These are phyloP conservation scores for Tulasnella sp. DNA, from an alignment of 768 basidiomycete species.

Conservation along the genomic window DNA sequence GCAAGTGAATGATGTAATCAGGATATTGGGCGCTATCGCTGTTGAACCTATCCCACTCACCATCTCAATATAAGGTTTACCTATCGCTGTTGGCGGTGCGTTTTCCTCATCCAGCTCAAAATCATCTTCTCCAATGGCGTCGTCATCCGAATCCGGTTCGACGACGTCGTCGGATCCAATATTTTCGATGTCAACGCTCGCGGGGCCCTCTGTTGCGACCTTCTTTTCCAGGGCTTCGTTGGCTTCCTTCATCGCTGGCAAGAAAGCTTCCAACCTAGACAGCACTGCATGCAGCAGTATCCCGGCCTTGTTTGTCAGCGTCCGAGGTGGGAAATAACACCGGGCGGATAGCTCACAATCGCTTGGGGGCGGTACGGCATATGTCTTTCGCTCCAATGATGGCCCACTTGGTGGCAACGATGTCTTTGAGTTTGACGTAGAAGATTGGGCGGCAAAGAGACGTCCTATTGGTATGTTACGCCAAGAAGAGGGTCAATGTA, in stretches of 20 bases:
- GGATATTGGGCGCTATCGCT: not conserved
- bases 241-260: constrained; percentile 16
- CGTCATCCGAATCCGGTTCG: constrained; percentile 3
- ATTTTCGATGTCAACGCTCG: constrained; percentile 18
- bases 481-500: not conserved
- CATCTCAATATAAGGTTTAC: constrained; percentile 6
- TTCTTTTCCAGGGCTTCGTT: constrained; percentile 14
- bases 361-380: not conserved
- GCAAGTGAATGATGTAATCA: not conserved
- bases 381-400: not conserved
- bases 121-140: constrained; percentile 1
- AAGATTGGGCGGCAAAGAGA: not conserved
- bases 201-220: constrained; percentile 10
- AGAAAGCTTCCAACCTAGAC: constrained; percentile 17
- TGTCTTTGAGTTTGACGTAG: not conserved
- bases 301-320: not conserved
- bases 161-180: not conserved
- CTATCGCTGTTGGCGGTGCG: not conserved
- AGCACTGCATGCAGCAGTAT: not conserved
- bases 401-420: not conserved
- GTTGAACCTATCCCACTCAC: not conserved
- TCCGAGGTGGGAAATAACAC: not conserved
- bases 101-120: not conserved
- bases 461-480: not conserved
- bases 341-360: not conserved